Evolutionary conservation across 2,329 filamentous ascomycete species (phyloP), one percentile per base, ranked within the genome.

Genomic region (Cadophora luteo-olivacea): DNA sequence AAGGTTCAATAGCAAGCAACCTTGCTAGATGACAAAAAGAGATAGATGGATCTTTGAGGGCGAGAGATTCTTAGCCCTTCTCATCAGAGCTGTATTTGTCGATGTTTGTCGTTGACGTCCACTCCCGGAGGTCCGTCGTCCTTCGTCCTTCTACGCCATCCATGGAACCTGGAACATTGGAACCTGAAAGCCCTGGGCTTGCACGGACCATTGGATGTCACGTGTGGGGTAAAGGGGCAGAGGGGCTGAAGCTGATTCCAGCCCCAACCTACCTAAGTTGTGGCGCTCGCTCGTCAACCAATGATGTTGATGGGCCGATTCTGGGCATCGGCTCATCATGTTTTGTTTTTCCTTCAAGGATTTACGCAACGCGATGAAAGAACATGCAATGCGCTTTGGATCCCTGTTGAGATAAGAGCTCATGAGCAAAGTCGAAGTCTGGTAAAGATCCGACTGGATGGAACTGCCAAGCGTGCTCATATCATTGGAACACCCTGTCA

Each of bases 241-340:
- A 52, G 24, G 24, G 11, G 33, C 5, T n/a, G 33, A 11, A 11
- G 33, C 41, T 45, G 36, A 45, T 5, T 5, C 41, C 41, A 45
- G 16, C 16, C 41, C 41, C 12, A 19, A 12, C 7, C 25, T 14
- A 54, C 19, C 38, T 12, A 8, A 5, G 3, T 14, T 33, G 52
- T 55, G 52, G 52, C 52, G 52, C 25, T 55, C 25, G 52, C 52
- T 55, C 52, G 7, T 19, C 14, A 14, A 7, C 52, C 52, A 55
- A 55, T 55, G 12, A 32, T n/a, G 16, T 32, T 29, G 7, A 38
- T 33, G 11, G 4, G 6, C 24, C 14, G 12, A 33, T 8, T 29
- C 25, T 55, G 52, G 6, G 29, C 52, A 55, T 55, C 11, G 52
- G 29, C 52, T 33, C 52, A 33, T 54, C 16, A 55, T 55, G 16